These are phyloP conservation scores for Schoenoplectus triqueter DNA, from an alignment of 202 grass and related monocot genomes.

Conservation along the genomic window DNA sequence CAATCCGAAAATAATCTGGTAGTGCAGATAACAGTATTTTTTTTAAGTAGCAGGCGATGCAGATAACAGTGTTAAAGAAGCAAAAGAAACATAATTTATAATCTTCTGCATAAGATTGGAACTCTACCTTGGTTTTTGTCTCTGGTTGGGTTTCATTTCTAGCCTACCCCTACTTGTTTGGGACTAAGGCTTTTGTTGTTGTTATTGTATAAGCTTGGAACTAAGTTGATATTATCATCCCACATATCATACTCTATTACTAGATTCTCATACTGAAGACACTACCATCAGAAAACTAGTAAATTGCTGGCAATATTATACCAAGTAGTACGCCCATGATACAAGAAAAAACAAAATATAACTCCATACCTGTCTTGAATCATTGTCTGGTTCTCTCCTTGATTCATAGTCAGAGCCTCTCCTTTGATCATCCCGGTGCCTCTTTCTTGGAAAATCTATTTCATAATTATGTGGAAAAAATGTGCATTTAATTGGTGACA, in stretches of 20 bases:
- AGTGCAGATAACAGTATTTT: neutral
- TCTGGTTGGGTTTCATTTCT: no score
- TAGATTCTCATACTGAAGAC: neutral
- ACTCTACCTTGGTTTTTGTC: no score
- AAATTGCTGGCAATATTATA: neutral
- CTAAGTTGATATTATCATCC: neutral
- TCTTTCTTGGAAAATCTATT: conserved; percentile 79
- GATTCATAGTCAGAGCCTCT: conserved; percentile 65
- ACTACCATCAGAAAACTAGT: neutral
- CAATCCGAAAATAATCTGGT: neutral
- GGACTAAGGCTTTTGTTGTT: no score
- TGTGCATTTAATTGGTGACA: neutral
- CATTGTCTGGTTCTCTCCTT: conserved; percentile 52
- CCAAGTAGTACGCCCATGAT: neutral
- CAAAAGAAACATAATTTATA: no score
- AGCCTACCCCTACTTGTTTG: no score
- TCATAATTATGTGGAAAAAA: neutral
- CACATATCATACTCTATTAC: neutral
- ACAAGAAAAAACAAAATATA: neutral
- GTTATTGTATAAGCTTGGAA: neutral
- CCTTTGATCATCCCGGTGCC: conserved; percentile 68
- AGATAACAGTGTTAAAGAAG: no score
- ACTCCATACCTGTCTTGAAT: conserved; percentile 51
- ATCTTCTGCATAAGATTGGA: no score
- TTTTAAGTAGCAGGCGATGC: no score